These are phyloP conservation scores for Acanthamoeba culbertsoni DNA, from an alignment of 208 protist species.

Conservation along the genomic window DNA sequence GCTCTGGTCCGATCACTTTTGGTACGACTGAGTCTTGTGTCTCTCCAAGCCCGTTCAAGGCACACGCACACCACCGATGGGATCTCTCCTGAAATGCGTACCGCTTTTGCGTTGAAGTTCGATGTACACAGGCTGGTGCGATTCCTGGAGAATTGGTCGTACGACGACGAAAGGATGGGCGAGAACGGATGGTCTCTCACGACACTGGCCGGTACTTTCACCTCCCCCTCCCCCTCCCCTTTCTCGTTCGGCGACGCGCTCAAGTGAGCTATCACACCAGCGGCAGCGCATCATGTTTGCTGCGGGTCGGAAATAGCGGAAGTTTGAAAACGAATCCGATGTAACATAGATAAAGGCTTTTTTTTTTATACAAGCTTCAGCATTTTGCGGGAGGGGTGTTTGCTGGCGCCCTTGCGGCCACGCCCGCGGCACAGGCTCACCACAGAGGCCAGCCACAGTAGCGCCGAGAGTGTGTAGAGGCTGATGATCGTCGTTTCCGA, in stretches of 20 bases:
- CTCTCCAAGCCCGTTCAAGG: too few species aligned
- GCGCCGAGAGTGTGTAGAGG: not conserved
- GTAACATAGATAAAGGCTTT: too few species aligned
- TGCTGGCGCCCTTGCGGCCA: not conserved
- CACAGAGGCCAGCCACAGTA: not conserved
- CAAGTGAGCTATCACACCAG: too few species aligned
- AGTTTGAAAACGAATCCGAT: too few species aligned
- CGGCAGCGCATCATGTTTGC: too few species aligned
- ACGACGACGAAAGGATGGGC: not conserved
- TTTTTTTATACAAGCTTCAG: not conserved
- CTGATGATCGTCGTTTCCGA: not conserved
- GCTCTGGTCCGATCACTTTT: not conserved
- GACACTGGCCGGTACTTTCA: not conserved
- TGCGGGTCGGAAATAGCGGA: too few species aligned
- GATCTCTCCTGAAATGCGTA: not conserved
- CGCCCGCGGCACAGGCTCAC: not conserved
- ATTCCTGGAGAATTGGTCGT: not conserved
- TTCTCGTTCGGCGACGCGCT: too few species aligned
- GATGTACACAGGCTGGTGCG: not conserved
- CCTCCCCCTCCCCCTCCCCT: too few species aligned
- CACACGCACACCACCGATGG: not conserved
- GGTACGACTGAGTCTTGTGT: too few species aligned
- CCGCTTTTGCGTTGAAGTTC: not conserved
- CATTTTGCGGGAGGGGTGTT: not conserved
- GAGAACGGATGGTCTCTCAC: slow-evolving; percentile 14